Percentiles rank a stretch among this genome's conserved stretches.
Evolutionary conservation across 75 land plant species (phyloP).

Genomic region (Pinus albicaulis): DNA sequence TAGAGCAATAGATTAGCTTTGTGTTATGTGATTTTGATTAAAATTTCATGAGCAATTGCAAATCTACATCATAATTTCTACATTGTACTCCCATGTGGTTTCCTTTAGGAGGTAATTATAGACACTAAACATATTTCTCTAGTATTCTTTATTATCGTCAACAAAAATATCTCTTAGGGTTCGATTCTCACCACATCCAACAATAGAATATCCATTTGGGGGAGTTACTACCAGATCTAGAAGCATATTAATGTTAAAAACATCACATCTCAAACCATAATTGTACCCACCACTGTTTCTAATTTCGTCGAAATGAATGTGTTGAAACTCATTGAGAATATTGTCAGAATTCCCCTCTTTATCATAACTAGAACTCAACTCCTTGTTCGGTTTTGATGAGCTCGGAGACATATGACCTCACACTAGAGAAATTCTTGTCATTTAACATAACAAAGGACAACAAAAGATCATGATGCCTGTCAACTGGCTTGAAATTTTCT

Average conservation of each 20-base stretch:
- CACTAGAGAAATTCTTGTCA: background rate
- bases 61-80: no score
- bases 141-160: background rate
- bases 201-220: background rate
- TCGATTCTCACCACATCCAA: background rate
- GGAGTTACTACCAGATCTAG: background rate
- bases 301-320: background rate
- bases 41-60: no score
- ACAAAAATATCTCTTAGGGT: background rate
- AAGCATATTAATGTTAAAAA: background rate
- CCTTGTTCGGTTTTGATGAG: background rate
- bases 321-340: background rate
- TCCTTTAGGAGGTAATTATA: background rate
- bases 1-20: no score
- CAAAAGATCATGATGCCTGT: background rate
- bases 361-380: background rate
- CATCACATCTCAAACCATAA: background rate
- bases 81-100: background rate
- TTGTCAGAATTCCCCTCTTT: background rate
- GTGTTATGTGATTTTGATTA: no score
- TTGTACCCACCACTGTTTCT: background rate
- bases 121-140: slow-evolving; percentile 3
- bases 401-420: background rate
- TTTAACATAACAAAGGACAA: background rate
- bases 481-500: background rate